Base-by-base conservation (phyloP, 179 eudicot species). In the Silene vulgaris region DNA sequence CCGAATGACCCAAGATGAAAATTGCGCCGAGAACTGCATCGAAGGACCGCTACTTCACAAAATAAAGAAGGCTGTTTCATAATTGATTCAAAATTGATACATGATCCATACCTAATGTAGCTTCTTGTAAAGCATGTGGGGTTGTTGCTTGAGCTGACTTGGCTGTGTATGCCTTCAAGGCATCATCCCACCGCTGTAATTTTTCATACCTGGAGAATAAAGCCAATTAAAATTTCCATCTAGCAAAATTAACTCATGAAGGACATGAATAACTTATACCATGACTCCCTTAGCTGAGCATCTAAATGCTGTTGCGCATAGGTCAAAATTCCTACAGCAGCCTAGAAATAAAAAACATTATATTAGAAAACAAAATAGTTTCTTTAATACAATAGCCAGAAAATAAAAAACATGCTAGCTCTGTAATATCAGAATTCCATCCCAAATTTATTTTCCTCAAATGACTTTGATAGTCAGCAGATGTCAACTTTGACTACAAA, bases 141-240 rank as follows among this genome's bases (percentile, higher is more conserved):
- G 74, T 89, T 35, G 91, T 74, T 65, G 91, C 92, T 75, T 90
- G 96, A 20, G 85, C 76, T 59, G 97, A 90, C 87, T 93, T 96
- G 65, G 83, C 74, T 65, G 93, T 84, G 84, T 96, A 96, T 67
- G 99, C 99, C 80, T 84, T 91, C 32, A 96, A 88, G 62, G 99
- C 99, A 81, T 93, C 97, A 80, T 96, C 97, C 99, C 99, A 96
- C 5, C 99, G 89, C 75, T 96, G 99, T 78, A 96, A 80, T 78
- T 95, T 95, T 82, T 93, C 99, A 87, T 95, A 90, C 99, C 97
- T 95, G 56, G 35, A 77, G 30, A 70, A 74, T 16, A 8, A 72
- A 48, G 21, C 21, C 23, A 14, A 30, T 3, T n/a, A 59, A 63
- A 73, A 63, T 6, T 28, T 8, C 26, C 70, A 54, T 80, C 37